These are phyloP conservation scores for Podaxis rugospora DNA, from an alignment of 768 basidiomycete genomes.

Conservation along the genomic window DNA sequence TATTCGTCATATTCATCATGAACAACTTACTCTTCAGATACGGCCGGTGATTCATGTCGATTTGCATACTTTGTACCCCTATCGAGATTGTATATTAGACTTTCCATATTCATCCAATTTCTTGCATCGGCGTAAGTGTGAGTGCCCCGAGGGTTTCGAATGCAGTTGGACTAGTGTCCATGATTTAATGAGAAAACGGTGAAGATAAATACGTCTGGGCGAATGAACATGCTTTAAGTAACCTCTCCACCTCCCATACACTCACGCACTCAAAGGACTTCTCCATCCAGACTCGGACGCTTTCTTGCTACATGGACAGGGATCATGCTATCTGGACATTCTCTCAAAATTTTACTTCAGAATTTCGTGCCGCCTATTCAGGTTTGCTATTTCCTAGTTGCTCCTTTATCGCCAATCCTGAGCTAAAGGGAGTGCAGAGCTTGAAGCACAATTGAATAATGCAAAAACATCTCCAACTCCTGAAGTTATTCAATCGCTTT, in stretches of 20 bases:
- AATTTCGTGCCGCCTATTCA: constrained; percentile 46
- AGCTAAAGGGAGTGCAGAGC: constrained; percentile 30
- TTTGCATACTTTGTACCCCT: not conserved
- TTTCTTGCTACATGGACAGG: constrained; percentile 15
- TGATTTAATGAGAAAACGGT: no score
- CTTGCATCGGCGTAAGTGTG: not conserved
- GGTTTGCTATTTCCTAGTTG: constrained; percentile 34
- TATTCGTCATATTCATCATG: not conserved
- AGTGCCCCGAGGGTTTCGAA: no score
- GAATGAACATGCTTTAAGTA: not conserved
- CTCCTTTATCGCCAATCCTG: constrained; percentile 7
- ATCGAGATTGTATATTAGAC: constrained; percentile 3
- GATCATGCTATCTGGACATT: constrained; percentile 37
- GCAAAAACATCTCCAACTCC: constrained; percentile 29
- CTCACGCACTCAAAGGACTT: not conserved
- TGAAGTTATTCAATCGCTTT: constrained; percentile 38
- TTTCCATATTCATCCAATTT: not conserved
- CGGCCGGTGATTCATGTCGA: constrained; percentile 28
- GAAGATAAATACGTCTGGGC: no score
- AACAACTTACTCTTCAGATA: constrained; percentile 26
- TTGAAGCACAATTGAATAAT: constrained; percentile 41
- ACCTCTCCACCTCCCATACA: not conserved
- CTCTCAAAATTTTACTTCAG: constrained; percentile 43
- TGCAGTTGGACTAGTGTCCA: no score
- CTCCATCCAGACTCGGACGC: not conserved